Conservation (phyloP, 495 filamentous ascomycete species). For the Evansstolkia leycettana region DNA sequence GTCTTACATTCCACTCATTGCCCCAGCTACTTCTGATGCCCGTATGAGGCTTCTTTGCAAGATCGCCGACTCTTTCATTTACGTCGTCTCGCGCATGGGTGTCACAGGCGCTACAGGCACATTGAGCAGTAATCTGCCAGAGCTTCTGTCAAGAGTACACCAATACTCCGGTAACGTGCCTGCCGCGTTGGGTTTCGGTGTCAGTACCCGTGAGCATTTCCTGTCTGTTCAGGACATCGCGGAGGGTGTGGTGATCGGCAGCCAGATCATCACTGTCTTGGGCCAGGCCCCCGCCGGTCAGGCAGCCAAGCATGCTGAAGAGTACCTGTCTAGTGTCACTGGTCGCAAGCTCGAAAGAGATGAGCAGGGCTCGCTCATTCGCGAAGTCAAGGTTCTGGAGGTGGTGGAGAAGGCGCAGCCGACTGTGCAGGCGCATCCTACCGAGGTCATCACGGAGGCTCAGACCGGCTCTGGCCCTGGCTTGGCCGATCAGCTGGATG, state of each 20-base stretch:
- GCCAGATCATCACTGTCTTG: slow-evolving; percentile 76
- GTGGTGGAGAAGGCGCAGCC: slow-evolving; percentile 44
- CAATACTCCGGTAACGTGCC: slow-evolving; percentile 83
- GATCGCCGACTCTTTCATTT: slow-evolving; percentile 98
- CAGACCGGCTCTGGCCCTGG: slow-evolving; percentile 47
- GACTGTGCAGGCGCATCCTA: slow-evolving; percentile 20
- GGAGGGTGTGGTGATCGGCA: slow-evolving; percentile 96
- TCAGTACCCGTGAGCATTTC: slow-evolving; percentile 93
- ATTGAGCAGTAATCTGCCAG: slow-evolving; percentile 66
- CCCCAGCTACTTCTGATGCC: slow-evolving; percentile 79
- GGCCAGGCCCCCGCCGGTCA: slow-evolving; percentile 57
- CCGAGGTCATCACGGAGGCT: slow-evolving; percentile 46
- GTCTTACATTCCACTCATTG: slow-evolving; percentile 91
- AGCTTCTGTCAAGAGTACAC: slow-evolving; percentile 76
- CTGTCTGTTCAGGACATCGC: slow-evolving; percentile 68
- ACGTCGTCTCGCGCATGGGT: slow-evolving; percentile 96
- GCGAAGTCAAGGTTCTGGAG: slow-evolving; percentile 36
- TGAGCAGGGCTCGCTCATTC: slow-evolving; percentile 18
- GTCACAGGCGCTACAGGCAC: slow-evolving; percentile 83
- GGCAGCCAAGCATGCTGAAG: slow-evolving; percentile 62
- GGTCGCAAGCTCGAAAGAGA: slow-evolving; percentile 42
- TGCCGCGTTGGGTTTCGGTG: slow-evolving; percentile 86
- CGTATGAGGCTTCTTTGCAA: slow-evolving; percentile 93
- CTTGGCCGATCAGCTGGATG: slow-evolving; percentile 59
- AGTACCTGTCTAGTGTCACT: slow-evolving; percentile 74